Base-by-base conservation (phyloP, 768 basidiomycete species). In the Serendipita indica region DNA sequence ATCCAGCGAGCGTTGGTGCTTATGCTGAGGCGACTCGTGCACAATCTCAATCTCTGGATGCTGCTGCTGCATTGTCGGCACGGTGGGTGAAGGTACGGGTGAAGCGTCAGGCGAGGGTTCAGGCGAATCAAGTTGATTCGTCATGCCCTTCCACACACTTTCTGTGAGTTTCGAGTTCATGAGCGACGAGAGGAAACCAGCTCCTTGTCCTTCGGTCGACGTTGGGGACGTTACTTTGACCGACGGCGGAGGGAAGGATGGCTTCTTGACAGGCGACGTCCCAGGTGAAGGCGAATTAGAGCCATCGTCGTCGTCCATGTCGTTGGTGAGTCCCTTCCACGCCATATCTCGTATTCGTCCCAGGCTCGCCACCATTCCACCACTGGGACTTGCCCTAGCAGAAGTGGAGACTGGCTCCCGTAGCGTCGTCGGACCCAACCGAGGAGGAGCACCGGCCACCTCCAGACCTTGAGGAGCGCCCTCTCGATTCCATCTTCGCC, bases 81-180 rank as follows among this genome's bases (percentile, higher is more conserved):
- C n/a, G n/a, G n/a, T 58, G 41, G 75, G 76, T 34, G 75, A 72
- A 1, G 74, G 71, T 67, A 33, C 59, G 13, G 30, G 65, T 2
- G 71, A 72, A 27, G 65, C 68, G 7, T 65, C 67, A 6, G 73
- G 71, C 25, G 68, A 72, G 20, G 72, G 64, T 10, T 71, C 69
- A 0, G 71, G 67, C 2, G 74, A 70, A 7, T 73, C 64, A 32
- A 73, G 67, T 64, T 80, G 80, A 61, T 78, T 79, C 13, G 76
- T 77, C 43, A 85, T 78, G 1, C 83, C 82, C 64, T 74, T 80
- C 86, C 86, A 86, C 66, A 86, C 74, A 0, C 74, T 77, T 25
- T 76, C 70, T 41, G 58, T 30, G 20, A 49, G 33, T 30, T 54
- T 41, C 2, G 45, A 27, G 20, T 35, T 3, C 43, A 60, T 49